Evolutionary conservation across 1,139 yeast species (phyloP).

Genomic region (Tardiomyces digboiensis): DNA sequence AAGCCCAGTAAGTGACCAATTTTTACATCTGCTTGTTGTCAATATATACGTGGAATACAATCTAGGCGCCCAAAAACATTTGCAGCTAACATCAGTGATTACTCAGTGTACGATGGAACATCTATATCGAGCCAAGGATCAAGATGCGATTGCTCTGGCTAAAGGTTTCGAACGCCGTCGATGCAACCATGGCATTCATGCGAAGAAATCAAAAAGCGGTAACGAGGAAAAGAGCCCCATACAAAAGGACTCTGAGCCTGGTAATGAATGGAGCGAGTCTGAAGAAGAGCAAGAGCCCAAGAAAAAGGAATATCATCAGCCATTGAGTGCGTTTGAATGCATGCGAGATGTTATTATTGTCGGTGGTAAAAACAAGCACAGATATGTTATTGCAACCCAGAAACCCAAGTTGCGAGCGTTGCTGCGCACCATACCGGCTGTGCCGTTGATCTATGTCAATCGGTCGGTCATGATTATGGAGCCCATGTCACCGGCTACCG

Average conservation of each 20-base stretch:
- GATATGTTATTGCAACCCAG: constrained; percentile 85
- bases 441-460: constrained; percentile 79
- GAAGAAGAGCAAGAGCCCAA: neutral
- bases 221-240: constrained; percentile 4
- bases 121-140: constrained; percentile 60
- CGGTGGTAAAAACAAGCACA: constrained; percentile 68
- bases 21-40: neutral
- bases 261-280: neutral
- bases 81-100: constrained; percentile 47
- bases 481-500: constrained; percentile 71
- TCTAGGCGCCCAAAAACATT: neutral
- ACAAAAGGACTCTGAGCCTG: neutral
- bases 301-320: constrained; percentile 20
- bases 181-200: constrained; percentile 37
- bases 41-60: neutral
- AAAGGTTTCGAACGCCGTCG: constrained; percentile 76
- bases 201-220: constrained; percentile 1
- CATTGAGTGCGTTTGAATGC: constrained; percentile 68
- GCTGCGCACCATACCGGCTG: constrained; percentile 74
- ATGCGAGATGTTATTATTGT: constrained; percentile 60
- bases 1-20: constrained; percentile 41
- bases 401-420: constrained; percentile 55
- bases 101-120: constrained; percentile 95
- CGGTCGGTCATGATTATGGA: constrained; percentile 96
- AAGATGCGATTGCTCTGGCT: constrained; percentile 67